Conservation (phyloP, 1,284 basidiomycete species). For the Moniliophthora roreri region DNA sequence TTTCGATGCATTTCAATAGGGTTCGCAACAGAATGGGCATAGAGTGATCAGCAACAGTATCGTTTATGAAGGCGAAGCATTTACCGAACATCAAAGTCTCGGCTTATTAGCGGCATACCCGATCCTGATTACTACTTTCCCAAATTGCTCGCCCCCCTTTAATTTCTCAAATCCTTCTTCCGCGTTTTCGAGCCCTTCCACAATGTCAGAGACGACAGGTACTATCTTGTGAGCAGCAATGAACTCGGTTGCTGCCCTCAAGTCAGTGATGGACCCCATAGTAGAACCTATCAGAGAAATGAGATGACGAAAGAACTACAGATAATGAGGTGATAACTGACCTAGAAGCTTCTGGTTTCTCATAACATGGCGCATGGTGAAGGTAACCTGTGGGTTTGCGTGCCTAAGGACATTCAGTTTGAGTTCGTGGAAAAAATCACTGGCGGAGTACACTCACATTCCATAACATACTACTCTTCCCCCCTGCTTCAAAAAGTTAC, state of each 20-base stretch:
- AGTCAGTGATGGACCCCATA: constrained; percentile 83
- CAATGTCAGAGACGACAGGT: constrained; percentile 73
- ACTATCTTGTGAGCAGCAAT: constrained; percentile 66
- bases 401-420: constrained; percentile 50
- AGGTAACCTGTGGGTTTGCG: constrained; percentile 55
- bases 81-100: neutral
- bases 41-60: too few relatives aligned
- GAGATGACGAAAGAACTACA: neutral
- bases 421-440: constrained; percentile 12
- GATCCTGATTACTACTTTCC: constrained; percentile 59
- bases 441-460: constrained; percentile 49
- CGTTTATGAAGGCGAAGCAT: too few relatives aligned
- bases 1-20: too few relatives aligned
- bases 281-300: constrained; percentile 57
- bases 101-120: neutral
- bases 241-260: constrained; percentile 72
- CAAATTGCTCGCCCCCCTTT: constrained; percentile 65
- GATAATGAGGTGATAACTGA: constrained; percentile 28
- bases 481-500: constrained; percentile 64
- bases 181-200: constrained; percentile 68
- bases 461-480: constrained; percentile 78
- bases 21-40: too few relatives aligned
- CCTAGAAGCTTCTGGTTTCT: constrained; percentile 77
- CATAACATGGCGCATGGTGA: constrained; percentile 83
- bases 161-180: constrained; percentile 74